Base-by-base conservation (phyloP, 805 yeast species). In the Brettanomyces sp. region DNA sequence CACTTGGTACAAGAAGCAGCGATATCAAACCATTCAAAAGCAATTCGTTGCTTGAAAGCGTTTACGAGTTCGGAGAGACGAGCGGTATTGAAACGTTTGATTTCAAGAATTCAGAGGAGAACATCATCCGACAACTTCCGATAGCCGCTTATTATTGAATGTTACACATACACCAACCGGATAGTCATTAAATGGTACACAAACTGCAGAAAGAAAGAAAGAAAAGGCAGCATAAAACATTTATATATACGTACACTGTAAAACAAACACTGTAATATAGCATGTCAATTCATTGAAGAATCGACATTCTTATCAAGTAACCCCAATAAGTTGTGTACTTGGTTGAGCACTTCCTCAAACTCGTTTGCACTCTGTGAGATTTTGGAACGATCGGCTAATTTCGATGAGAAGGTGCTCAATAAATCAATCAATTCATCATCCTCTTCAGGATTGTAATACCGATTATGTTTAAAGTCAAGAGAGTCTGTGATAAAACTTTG, bases 1-100 rank as follows among this genome's bases (percentile, higher is more conserved):
- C 97, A 0, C 56, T 87, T 12, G 95, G 90, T 0, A 76, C 86
- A 0, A 56, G 65, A 2, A 54, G 66, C 1, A 66, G 67, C 0
- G 62, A 63, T 0, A 67, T 74, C 3, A 66, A 62, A 44, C 80
- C 93, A 0, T 58, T 67, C 23, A 74, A 77, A 51, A 75, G 90
- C 1, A 80, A 81, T 49, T 51, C 38, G 3, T 53, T 70, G 52
- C 47, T 71, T 36, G 42, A 50, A 7, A 39, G 51, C 2, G 30
- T 58, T 3, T 51, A 58, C 39, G 57, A 52, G 12, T 56, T 56
- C 41, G 44, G 45, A 6, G 54, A 48, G 25, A 13, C 32, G 7
- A 45, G 45, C 4, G 52, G 42, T 1, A 47, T 44, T 25, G 23
- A 41, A 2, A 18, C 41, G 1, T 25, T 49, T 28, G 50, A 56